Percentiles rank a stretch among this genome's conserved stretches.
Evolutionary conservation across 805 yeast genomes (phyloP).

Genomic region (Starmera pachycereana): DNA sequence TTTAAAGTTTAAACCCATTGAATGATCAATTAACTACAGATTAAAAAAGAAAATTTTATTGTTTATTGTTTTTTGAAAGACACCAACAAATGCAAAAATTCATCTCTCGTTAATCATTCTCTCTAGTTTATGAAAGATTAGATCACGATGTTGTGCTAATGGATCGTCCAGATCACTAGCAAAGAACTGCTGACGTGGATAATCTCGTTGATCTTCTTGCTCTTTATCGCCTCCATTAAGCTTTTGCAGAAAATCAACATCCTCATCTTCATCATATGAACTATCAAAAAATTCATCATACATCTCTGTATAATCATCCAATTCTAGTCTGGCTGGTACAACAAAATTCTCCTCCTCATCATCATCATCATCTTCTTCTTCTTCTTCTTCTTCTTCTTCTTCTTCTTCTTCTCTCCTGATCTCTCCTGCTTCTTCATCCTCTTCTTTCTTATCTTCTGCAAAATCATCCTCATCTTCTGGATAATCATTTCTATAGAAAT

Average conservation of each 20-base stretch:
- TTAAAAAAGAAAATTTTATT: no score
- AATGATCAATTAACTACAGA: no score
- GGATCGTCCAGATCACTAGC: conserved; percentile 47
- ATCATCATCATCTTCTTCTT: conserved; percentile 1
- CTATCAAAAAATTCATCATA: conserved; percentile 71
- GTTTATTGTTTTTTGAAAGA: no score
- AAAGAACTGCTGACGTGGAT: conserved; percentile 43
- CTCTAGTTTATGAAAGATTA: conserved; percentile 47
- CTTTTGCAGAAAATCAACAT: conserved; percentile 23
- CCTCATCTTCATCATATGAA: conserved; percentile 24
- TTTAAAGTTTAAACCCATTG: no score
- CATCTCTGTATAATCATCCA: conserved; percentile 23
- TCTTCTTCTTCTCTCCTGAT: neutral
- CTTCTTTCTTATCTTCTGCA: conserved; percentile 5
- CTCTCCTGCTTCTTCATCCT: conserved; percentile 8
- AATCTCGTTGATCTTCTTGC: conserved; percentile 19
- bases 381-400: conserved; percentile 6
- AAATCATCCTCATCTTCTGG: conserved; percentile 87
- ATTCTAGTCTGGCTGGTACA: neutral
- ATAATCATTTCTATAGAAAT: conserved; percentile 83
- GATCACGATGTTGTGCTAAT: conserved; percentile 53
- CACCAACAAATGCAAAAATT: no score
- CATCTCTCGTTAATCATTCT: conserved; percentile 36
- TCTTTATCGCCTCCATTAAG: conserved; percentile 22
- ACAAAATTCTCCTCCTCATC: neutral